phyloP scores from a whole-genome alignment of 441 rosid genomes.

The Gossypium davidsonii region DNA sequence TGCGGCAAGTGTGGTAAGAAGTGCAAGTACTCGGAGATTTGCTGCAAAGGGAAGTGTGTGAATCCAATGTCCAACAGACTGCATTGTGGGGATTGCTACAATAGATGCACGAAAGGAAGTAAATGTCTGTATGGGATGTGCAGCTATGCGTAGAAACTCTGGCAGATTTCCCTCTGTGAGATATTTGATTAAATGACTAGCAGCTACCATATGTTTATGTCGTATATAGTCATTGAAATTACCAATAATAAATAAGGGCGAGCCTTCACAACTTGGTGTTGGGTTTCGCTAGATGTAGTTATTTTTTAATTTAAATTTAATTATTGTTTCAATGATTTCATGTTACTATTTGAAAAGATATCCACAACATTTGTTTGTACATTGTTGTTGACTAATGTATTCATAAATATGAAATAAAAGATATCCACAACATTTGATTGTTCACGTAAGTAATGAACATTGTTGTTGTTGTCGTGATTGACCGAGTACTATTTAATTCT shows the following conservation, averaged over 20 bases:
- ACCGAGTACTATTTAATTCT: too few relatives aligned
- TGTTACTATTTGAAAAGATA: neutral
- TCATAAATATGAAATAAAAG: too few relatives aligned
- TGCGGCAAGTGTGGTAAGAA: slow-evolving; percentile 65
- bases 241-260: neutral
- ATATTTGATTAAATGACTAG: neutral
- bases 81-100: slow-evolving; percentile 61
- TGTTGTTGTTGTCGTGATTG: too few relatives aligned
- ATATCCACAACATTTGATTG: too few relatives aligned
- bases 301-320: neutral
- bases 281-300: neutral
- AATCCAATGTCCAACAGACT: slow-evolving; percentile 44
- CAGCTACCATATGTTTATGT: neutral
- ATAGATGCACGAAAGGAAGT: slow-evolving; percentile 45
- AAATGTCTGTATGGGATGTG: slow-evolving; percentile 57
- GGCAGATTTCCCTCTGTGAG: neutral
- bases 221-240: too few relatives aligned
- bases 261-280: neutral
- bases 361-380: too few relatives aligned
- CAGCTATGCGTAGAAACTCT: slow-evolving; percentile 40
- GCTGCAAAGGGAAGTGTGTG: slow-evolving; percentile 60
- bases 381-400: too few relatives aligned
- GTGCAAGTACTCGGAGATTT: slow-evolving; percentile 45
- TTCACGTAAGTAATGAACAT: too few relatives aligned
- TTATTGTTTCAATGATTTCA: neutral